Evolutionary conservation across 805 yeast species (phyloP), one percentile per base, ranked within the genome.

Genomic region (Priceomyces carsonii): DNA sequence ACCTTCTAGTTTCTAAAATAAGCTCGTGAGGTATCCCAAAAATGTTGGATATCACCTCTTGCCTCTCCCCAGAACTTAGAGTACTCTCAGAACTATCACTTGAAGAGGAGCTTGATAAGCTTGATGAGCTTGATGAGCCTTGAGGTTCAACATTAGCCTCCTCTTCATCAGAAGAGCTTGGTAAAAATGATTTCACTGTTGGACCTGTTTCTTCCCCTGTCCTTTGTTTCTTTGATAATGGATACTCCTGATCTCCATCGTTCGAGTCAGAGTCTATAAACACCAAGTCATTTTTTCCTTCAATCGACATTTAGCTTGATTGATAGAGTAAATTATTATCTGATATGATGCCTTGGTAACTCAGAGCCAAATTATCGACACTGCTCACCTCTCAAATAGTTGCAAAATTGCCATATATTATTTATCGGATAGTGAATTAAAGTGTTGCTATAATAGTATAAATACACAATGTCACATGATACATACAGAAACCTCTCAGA

Each of bases 1-100:
- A 79, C 32, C 67, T 64, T 20, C 72, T 50, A 2, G 71, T 63
- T 27, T 57, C 47, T 4, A 38, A 23, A 5, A 50, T 40, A 1
- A 42, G 15, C 19, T 44, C 44, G 4, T 44, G 47, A 10, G 39
- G 15, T 13, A 38, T 23, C n/a, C 29, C 29, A 1, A 43, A 32
- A 1, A 20, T 26, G 22, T 8, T 17, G 21, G 16, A 20, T 17
- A 31, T 26, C 13, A 18, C 26, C 36, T 24, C 28, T 19, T 12
- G 26, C 34, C 13, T 13, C 42, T 29, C 24, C 6, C 25, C 8
- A 10, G 23, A 18, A 5, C 17, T 19, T 7, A 15, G n/a, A 6
- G n/a, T 19, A 10, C 25, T 20, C 3, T 29, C 33, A 10, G 17
- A 10, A 9, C 7, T 23, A n/a, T 12, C 5, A 23, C 23, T 18